These are phyloP conservation scores for Mycosphaerelloides madeirae DNA, from an alignment of 2,329 filamentous ascomycete genomes.

Conservation along the genomic window DNA sequence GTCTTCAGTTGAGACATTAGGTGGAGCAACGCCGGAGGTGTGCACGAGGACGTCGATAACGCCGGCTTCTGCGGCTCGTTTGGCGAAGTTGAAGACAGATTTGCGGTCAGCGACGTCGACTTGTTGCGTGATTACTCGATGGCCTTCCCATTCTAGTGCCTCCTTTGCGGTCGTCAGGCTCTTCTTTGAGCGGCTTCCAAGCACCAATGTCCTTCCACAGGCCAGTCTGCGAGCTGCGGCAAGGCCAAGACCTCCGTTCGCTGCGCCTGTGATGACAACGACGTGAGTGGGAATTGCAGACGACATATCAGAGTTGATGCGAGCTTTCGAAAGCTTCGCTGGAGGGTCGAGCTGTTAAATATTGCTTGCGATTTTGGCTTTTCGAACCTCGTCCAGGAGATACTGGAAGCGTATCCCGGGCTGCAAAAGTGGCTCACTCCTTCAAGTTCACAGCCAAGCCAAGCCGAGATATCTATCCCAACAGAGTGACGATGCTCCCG, in stretches of 20 bases:
- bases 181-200: constrained; percentile 3
- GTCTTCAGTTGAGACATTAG: not conserved
- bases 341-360: too few relatives aligned
- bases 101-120: not conserved
- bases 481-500: too few relatives aligned
- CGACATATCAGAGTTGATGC: too few relatives aligned
- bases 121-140: not conserved
- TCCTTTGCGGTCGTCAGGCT: constrained; percentile 1
- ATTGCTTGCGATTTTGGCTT: too few relatives aligned
- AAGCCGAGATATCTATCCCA: too few relatives aligned
- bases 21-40: constrained; percentile 6
- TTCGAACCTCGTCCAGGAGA: too few relatives aligned
- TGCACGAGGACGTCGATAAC: constrained; percentile 5
- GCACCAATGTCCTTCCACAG: constrained; percentile 1
- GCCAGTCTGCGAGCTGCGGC: constrained; percentile 6
- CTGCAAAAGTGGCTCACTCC: too few relatives aligned
- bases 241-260: constrained; percentile 3
- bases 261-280: constrained; percentile 6
- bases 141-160: constrained; percentile 3
- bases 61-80: too few relatives aligned
- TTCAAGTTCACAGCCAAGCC: too few relatives aligned
- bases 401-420: too few relatives aligned
- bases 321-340: too few relatives aligned
- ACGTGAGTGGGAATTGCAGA: too few relatives aligned
- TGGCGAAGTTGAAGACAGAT: constrained; percentile 5